phyloP scores from a whole-genome alignment of 139 green algal species.

The Dunaliella primolecta region DNA sequence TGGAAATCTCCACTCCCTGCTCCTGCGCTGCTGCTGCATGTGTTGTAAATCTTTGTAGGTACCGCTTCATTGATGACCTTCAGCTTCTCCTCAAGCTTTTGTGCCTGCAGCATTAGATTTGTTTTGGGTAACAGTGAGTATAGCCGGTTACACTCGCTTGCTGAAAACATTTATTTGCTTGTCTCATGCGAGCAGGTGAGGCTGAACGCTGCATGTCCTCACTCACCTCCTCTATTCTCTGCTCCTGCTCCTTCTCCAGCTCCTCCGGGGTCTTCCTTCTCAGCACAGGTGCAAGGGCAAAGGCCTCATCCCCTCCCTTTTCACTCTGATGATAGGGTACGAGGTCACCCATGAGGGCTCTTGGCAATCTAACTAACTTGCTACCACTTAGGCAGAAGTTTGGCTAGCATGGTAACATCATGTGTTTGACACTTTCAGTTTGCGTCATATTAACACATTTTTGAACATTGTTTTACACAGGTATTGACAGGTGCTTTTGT shows the following conservation, averaged over 20 bases:
- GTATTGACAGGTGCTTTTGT: no score
- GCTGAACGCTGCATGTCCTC: no score
- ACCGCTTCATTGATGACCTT: conserved; percentile 77
- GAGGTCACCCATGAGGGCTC: background rate
- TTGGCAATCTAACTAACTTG: no score
- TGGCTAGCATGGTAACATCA: no score
- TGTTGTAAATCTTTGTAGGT: conserved; percentile 70
- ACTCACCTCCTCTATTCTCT: conserved; percentile 35
- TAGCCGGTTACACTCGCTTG: background rate
- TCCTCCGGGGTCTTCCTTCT: conserved; percentile 20
- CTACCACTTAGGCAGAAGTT: no score
- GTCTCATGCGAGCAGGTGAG: background rate
- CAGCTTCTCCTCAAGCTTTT: conserved; percentile 82
- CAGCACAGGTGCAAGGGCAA: background rate
- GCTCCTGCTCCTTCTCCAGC: conserved; percentile 8
- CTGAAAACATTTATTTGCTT: background rate
- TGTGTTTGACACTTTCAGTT: no score
- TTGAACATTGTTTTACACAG: no score
- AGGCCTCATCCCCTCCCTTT: background rate
- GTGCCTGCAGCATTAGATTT: conserved; percentile 59
- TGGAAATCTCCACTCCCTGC: conserved; percentile 89
- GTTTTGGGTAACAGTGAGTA: background rate
- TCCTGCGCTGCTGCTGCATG: conserved; percentile 75
- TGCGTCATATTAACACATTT: no score
- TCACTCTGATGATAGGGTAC: background rate